These are phyloP conservation scores for Crassisporium funariophilum DNA, from an alignment of 768 basidiomycete genomes.

Conservation along the genomic window DNA sequence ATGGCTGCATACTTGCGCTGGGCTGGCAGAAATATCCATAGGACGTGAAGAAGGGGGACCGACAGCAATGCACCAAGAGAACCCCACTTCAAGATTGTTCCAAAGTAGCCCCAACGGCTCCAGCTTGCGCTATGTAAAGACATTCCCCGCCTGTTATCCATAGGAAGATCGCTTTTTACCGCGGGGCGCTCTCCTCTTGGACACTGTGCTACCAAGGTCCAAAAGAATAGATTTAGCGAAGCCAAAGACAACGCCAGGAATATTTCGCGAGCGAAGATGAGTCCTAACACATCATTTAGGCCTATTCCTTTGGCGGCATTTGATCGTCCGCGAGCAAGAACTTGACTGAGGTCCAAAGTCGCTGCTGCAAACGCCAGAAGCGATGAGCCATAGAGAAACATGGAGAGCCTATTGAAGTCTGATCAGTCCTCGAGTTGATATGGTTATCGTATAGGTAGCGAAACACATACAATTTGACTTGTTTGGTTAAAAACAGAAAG, in stretches of 20 bases:
- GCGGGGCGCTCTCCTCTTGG: slow-evolving; percentile 43
- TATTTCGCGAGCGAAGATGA: slow-evolving; percentile 59
- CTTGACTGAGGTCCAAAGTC: slow-evolving; percentile 61
- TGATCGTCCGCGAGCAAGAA: slow-evolving; percentile 42
- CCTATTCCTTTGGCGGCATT: slow-evolving; percentile 23
- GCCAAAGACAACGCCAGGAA: slow-evolving; percentile 58
- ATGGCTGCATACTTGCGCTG: slow-evolving; percentile 43
- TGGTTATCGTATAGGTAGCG: slow-evolving; percentile 2
- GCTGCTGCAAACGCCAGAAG: slow-evolving; percentile 64
- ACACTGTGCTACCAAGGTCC: slow-evolving; percentile 62
- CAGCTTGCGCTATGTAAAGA: slow-evolving; percentile 60
- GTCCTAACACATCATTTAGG: slow-evolving; percentile 32
- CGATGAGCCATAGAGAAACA: slow-evolving; percentile 58
- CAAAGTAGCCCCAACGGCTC: slow-evolving; percentile 63
- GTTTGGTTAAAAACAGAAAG: slow-evolving; percentile 56
- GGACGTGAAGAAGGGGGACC: slow-evolving; percentile 58
- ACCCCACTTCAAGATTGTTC: slow-evolving; percentile 52
- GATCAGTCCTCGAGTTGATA: neutral
- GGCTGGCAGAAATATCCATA: slow-evolving; percentile 56
- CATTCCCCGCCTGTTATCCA: slow-evolving; percentile 12
- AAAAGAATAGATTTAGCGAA: slow-evolving; percentile 66
- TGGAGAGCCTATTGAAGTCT: slow-evolving; percentile 36
- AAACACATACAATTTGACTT: slow-evolving; percentile 49
- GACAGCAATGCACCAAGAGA: slow-evolving; percentile 47
- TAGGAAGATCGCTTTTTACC: slow-evolving; percentile 1